Base-by-base conservation (phyloP, 1,284 basidiomycete species). In the Austropuccinia psidii region DNA sequence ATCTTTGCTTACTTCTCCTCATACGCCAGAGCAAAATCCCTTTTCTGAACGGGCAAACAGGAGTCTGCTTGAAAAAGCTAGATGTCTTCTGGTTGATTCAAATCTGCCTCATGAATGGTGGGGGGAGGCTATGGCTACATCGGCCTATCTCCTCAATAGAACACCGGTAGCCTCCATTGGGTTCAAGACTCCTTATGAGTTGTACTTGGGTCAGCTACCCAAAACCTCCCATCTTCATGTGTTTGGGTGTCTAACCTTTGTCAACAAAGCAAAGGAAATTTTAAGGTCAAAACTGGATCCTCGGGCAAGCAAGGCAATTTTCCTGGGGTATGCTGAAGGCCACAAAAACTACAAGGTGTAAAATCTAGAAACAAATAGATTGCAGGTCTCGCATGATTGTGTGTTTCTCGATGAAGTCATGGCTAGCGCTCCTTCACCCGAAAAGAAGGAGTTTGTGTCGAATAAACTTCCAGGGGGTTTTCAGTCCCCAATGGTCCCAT, bases 11-110 rank as follows among this genome's bases (percentile, higher is more conserved):
- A 52, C 64, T n/a, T 19, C 64, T 35, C 64, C 64, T 21, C 54
- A 67, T 45, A 67, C 27, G 7, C 65, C 65, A 13, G 49, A 67
- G 24, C 65, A 67, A 55, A 67, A 67, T 41, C 47, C 47, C 19
- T 31, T 67, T 29, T 31, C 65, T 24, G 65, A 67, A 29, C 47
- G 50, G 8, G 65, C 49, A 29, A 67, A 55, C 24, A 6, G n/a
- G n/a, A 66, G n/a, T 2, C 50, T 47, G 19, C 35, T 45, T 21
- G 47, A 66, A 31, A 67, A 54, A 41, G 39, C 65, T 6, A 35
- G 35, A 35, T 47, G 49, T 29, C 24, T 55, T 11, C 50, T 67
- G 2, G 8, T 35, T 4, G 24, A 49, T 15, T 21, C n/a, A 24
- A 17, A 50, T 15, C 11, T 55, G 4, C 47, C 65, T 8, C 31